These are phyloP conservation scores for Dicorynia guianensis DNA, from an alignment of 306 rosid genomes.

Conservation along the genomic window DNA sequence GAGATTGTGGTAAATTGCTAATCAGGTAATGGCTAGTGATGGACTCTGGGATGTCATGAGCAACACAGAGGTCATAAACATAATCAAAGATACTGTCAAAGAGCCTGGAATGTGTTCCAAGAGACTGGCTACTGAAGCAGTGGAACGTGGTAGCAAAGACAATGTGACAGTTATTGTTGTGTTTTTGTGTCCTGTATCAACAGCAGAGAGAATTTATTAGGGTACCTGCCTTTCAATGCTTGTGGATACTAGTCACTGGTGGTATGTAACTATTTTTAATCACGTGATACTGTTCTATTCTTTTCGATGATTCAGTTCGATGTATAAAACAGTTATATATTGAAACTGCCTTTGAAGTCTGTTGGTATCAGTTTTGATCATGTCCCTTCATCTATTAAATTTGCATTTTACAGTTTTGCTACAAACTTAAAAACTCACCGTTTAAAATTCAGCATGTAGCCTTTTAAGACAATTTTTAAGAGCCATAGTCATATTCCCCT, in stretches of 20 bases:
- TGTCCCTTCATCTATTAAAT: background rate
- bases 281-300: too few relatives aligned
- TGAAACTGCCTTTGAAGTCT: background rate
- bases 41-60: constrained; percentile 92
- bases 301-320: background rate
- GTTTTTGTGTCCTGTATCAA: constrained; percentile 78
- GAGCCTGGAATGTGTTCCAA: constrained; percentile 96
- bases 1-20: constrained; percentile 1
- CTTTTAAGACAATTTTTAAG: too few relatives aligned
- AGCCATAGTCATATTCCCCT: background rate
- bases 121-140: constrained; percentile 91
- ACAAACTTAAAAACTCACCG: background rate
- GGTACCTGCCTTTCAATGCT: constrained; percentile 14
- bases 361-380: background rate
- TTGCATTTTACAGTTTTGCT: background rate
- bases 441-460: background rate
- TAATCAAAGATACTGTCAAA: constrained; percentile 82
- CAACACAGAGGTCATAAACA: constrained; percentile 68
- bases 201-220: constrained; percentile 92
- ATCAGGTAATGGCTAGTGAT: constrained; percentile 93
- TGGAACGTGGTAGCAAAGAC: constrained; percentile 88
- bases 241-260: background rate
- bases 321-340: background rate
- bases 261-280: background rate
- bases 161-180: constrained; percentile 86